phyloP scores from a whole-genome alignment of 352 stramenopile genomes.

The Globisporangium perplexum region DNA sequence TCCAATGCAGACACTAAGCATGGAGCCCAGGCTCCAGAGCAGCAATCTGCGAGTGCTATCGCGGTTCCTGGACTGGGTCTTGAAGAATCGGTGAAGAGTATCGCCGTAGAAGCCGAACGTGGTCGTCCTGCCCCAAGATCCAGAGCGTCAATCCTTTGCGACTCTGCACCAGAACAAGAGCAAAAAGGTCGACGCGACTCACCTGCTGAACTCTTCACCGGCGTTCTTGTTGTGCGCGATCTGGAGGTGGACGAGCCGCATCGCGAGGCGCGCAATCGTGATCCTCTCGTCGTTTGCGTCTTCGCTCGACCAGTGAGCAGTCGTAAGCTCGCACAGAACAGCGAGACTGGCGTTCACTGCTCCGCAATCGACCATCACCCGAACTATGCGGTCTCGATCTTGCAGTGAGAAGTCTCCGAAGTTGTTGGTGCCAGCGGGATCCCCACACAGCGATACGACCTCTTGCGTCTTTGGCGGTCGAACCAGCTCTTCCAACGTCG shows the following conservation, averaged over 20 bases:
- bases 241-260: constrained; percentile 9
- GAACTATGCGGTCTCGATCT: constrained; percentile 24
- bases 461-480: not conserved
- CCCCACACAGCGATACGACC: not conserved
- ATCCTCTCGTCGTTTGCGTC: not conserved
- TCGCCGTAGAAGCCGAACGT: constrained; percentile 25
- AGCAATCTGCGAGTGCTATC: not conserved
- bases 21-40: constrained; percentile 1
- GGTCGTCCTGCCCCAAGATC: constrained; percentile 8
- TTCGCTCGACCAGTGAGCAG: not conserved
- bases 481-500: constrained; percentile 21
- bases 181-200: not conserved
- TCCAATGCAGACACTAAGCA: constrained; percentile 6
- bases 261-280: not conserved
- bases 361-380: constrained; percentile 36
- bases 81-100: constrained; percentile 17
- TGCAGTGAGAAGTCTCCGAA: constrained; percentile 3
- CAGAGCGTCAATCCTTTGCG: not conserved
- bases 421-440: not conserved
- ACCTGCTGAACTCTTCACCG: constrained; percentile 10
- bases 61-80: not conserved
- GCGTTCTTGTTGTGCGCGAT: constrained; percentile 2
- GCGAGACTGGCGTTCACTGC: constrained; percentile 33
- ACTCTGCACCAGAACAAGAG: not conserved
- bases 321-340: constrained; percentile 26